phyloP scores from a whole-genome alignment of 176 grass and related monocot species.

The Carex myosuroides region DNA sequence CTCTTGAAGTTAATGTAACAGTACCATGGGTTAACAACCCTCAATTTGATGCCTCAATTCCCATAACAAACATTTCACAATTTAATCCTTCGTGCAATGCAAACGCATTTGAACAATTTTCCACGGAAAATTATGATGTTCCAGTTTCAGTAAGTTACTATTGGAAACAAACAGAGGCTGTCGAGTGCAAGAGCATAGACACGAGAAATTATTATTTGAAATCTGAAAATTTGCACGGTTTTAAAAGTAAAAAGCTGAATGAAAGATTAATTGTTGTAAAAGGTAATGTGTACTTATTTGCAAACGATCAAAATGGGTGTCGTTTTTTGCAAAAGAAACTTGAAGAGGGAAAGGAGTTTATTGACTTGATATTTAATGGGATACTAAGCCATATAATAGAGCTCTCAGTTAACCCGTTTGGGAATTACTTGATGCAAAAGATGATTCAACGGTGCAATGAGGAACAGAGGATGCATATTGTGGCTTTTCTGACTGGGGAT shows the following conservation, averaged over 20 bases:
- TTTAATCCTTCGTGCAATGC: conserved; percentile 22
- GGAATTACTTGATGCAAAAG: conserved; percentile 97
- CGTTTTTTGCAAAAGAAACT: conserved; percentile 68
- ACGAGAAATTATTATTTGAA: conserved; percentile 10
- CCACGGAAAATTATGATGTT: neutral
- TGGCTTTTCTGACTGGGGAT: conserved; percentile 38
- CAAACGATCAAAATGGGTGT: conserved; percentile 80
- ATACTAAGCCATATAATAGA: conserved; percentile 47
- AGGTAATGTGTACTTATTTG: conserved; percentile 48
- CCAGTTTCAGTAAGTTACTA: conserved; percentile 24
- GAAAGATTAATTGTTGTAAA: conserved; percentile 41
- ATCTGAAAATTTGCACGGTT: conserved; percentile 16
- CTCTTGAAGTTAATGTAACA: conserved; percentile 4
- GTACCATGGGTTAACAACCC: neutral
- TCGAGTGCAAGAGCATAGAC: conserved; percentile 13
- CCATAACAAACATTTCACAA: neutral
- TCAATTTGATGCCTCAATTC: too few relatives aligned
- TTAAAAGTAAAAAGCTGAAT: neutral
- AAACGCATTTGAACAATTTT: neutral
- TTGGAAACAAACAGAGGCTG: conserved; percentile 13
- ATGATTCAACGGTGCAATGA: conserved; percentile 55
- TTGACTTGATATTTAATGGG: conserved; percentile 55
- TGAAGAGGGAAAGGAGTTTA: conserved; percentile 51
- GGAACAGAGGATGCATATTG: conserved; percentile 52
- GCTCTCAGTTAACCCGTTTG: conserved; percentile 74